These are phyloP conservation scores for Blastobotrys apis DNA, from an alignment of 1,139 yeast genomes.

Conservation along the genomic window DNA sequence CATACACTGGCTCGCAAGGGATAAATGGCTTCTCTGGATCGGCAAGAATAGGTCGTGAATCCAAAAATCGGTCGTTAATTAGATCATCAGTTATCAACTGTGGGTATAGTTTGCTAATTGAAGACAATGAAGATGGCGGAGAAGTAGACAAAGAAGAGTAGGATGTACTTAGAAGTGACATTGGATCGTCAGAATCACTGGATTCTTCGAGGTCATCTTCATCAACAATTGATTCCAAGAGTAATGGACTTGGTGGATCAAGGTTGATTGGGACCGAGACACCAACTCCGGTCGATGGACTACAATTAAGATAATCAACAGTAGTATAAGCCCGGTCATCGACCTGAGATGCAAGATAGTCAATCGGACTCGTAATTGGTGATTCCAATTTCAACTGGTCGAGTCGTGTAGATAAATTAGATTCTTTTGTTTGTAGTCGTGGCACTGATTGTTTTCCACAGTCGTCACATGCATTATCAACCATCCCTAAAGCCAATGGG, in stretches of 20 bases:
- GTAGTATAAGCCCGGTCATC: background rate
- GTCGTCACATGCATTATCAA: background rate
- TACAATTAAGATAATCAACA: background rate
- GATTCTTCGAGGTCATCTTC: background rate
- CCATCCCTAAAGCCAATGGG: background rate
- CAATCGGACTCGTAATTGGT: conserved; percentile 3
- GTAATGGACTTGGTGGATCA: conserved; percentile 8
- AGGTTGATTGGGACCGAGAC: conserved; percentile 1
- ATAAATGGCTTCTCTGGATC: conserved; percentile 30
- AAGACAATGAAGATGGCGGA: conserved; percentile 6
- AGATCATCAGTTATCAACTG: conserved; percentile 11
- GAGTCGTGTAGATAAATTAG: conserved; percentile 4
- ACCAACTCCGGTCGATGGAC: background rate
- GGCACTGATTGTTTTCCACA: too few relatives aligned
- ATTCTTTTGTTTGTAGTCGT: background rate
- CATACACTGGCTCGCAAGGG: conserved; percentile 27
- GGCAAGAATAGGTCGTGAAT: conserved; percentile 24
- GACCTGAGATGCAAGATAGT: conserved; percentile 8
- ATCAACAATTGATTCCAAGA: background rate
- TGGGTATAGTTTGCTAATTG: conserved; percentile 1
- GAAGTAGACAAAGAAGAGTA: background rate
- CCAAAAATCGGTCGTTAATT: conserved; percentile 27
- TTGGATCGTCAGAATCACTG: conserved; percentile 1
- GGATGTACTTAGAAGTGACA: conserved; percentile 1
- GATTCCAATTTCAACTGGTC: background rate